Conservation (phyloP, 2,329 filamentous ascomycete genomes). For the Xylaria arbuscula region DNA sequence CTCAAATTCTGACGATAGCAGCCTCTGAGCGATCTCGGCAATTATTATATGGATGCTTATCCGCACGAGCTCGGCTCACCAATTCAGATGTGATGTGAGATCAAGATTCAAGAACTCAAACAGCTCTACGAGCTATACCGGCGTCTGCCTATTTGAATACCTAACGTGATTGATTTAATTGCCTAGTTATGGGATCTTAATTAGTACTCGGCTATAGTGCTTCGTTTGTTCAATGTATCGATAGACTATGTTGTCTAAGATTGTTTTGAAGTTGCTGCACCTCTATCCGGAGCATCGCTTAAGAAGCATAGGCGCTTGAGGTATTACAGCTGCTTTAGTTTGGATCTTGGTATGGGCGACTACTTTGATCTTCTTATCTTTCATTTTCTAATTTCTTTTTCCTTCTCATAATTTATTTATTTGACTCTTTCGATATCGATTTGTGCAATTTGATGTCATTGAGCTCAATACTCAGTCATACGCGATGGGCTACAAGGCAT, state of each 20-base stretch:
- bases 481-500: not conserved
- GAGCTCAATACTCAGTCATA: not conserved
- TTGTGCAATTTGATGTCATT: no score
- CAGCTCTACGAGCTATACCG: not conserved
- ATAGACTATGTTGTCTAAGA: not conserved
- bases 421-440: no score
- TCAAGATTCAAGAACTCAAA: not conserved
- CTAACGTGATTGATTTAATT: not conserved
- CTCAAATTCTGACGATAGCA: no score
- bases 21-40: no score
- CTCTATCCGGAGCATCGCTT: not conserved
- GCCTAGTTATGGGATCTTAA: not conserved
- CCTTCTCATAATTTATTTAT: no score
- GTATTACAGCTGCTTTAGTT: not conserved
- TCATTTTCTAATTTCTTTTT: not conserved
- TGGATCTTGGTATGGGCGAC: no score
- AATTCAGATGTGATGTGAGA: not conserved
- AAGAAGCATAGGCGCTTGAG: not conserved
- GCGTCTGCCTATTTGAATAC: no score
- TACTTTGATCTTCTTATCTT: not conserved
- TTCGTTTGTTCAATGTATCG: not conserved
- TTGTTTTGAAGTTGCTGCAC: not conserved
- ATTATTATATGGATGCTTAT: no score
- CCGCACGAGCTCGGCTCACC: not conserved
- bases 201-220: not conserved